Conservation (phyloP, 2,329 filamentous ascomycete species). For the Amauroascus niger region DNA sequence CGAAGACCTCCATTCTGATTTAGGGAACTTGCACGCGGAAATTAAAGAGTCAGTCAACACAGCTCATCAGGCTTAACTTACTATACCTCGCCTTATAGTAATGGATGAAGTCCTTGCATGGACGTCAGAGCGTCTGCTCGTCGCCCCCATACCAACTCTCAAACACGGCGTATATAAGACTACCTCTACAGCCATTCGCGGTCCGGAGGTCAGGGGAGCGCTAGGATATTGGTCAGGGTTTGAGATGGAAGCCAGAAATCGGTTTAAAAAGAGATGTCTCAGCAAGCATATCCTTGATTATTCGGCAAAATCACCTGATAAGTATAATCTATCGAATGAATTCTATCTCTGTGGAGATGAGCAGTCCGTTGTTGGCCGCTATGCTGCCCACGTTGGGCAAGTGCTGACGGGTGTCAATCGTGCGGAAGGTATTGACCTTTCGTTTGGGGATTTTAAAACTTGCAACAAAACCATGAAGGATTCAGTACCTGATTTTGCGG, state of each 20-base stretch:
- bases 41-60: too few species aligned
- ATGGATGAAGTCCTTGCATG: too few species aligned
- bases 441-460: conserved; percentile 1
- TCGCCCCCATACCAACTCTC: neutral
- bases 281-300: neutral
- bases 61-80: too few species aligned
- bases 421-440: neutral
- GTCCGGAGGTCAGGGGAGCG: neutral
- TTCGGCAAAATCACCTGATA: neutral
- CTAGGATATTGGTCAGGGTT: neutral
- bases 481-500: neutral
- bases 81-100: too few species aligned
- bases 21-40: too few species aligned
- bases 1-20: too few species aligned
- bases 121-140: too few species aligned
- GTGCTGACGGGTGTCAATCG: neutral
- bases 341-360: conserved; percentile 1
- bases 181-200: neutral
- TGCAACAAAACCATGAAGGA: neutral
- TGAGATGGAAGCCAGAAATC: neutral
- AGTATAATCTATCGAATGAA: neutral
- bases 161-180: neutral
- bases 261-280: too few species aligned
- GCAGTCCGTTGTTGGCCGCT: neutral
- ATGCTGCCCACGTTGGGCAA: neutral